Conservation (phyloP, 2,329 filamentous ascomycete species). For the Metarhizium rileyi region DNA sequence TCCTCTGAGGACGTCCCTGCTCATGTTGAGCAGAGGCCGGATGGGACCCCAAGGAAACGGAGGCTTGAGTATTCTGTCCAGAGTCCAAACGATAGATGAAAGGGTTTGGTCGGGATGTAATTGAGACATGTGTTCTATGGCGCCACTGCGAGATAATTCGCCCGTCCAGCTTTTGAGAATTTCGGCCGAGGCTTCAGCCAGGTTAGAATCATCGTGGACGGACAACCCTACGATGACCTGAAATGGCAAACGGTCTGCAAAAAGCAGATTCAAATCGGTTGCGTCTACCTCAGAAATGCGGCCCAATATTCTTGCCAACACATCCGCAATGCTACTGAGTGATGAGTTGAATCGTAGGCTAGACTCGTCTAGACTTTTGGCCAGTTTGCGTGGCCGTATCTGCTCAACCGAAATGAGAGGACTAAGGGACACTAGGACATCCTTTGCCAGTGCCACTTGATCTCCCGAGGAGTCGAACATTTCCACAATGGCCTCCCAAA, state of each 20-base stretch:
- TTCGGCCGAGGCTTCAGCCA: conserved; percentile 71
- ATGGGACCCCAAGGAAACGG: conserved; percentile 46
- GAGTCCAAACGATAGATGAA: conserved; percentile 32
- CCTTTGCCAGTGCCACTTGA: conserved; percentile 62
- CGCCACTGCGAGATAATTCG: conserved; percentile 40
- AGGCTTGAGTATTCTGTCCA: conserved; percentile 25
- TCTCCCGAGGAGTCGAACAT: conserved; percentile 72
- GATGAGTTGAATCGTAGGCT: conserved; percentile 65
- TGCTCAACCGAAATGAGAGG: conserved; percentile 67
- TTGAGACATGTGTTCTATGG: conserved; percentile 29
- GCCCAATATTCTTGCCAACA: conserved; percentile 67
- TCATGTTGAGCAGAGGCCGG: conserved; percentile 46
- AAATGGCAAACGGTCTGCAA: conserved; percentile 56
- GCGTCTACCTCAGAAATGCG: conserved; percentile 67
- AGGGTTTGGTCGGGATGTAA: conserved; percentile 30
- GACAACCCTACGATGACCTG: conserved; percentile 69
- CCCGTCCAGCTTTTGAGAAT: conserved; percentile 75
- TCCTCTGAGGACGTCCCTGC: conserved; percentile 44
- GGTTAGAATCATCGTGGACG: conserved; percentile 68
- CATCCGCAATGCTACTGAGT: conserved; percentile 43
- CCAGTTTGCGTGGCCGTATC: conserved; percentile 48
- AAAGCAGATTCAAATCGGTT: conserved; percentile 58
- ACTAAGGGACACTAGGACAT: conserved; percentile 60
- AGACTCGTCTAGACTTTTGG: conserved; percentile 27
- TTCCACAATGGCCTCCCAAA: conserved; percentile 36